Base-by-base conservation (phyloP, 495 filamentous ascomycete species). In the Lophiotrema nucula region DNA sequence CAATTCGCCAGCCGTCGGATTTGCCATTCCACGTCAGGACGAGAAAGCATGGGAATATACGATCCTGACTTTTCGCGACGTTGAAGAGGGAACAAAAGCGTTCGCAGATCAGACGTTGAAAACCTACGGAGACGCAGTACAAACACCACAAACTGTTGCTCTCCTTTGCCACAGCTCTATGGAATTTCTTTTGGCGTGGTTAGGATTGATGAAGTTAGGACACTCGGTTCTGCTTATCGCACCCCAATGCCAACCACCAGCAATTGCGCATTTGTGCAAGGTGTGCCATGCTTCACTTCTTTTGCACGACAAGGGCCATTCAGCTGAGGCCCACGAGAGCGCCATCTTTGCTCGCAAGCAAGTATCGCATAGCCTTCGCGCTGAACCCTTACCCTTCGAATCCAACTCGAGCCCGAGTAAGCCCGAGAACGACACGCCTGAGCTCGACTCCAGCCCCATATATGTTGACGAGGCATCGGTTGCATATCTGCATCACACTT, bases 121-220 rank as follows among this genome's bases (percentile, higher is more conserved):
- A 19, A 13, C 3, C 13, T 28, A 35, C 15, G 35, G 28, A 31
- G 21, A 6, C 37, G 22, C 26, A 27, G 4, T 16, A 15, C 22
- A 33, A 49, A 39, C 15, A 4, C 39, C 52, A 4, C 55, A 54
- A 16, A 70, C 67, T 13, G 70, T 81, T 4, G 81, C 75, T 0
- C 60, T 84, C 13, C 62, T 84, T 0, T 75, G 74, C 39, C 56
- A 71, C 1, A 85, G 78, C 47, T 77, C 75, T 0, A 31, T 70
- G 10, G 71, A 79, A 23, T 78, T 84, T 37, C 61, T 83, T 0
- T 72, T 81, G 39, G 66, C 67, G 1, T 84, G 80, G 78, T 70
- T 85, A 2, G 79, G 70, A 1, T 65, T 83, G 47, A 75, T 81
- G 47, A 62, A 73, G 33, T 60, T 76, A 26, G 80, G 80, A 15